Evolutionary conservation across 495 filamentous ascomycete genomes (phyloP), one percentile per base, ranked within the genome.

Genomic region (Trichoderma asperelloides): DNA sequence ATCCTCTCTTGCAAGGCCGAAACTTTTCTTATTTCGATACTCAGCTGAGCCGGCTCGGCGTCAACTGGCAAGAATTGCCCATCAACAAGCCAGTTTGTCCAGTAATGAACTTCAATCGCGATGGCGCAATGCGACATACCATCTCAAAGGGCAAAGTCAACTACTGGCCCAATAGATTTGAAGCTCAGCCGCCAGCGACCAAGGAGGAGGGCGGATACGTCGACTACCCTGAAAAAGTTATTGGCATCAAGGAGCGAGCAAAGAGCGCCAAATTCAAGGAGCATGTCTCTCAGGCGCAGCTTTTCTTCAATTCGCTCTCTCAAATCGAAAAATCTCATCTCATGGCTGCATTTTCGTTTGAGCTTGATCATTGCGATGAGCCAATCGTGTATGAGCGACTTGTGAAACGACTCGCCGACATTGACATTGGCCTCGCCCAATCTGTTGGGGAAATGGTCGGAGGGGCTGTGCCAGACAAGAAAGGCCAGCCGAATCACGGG

Each of bases 21-120:
- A 95, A 92, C 79, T 96, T 96, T 74, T 90, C 86, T 65, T 97
- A 96, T 77, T 87, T 88, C 47, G 92, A 97, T 69, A 96, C 93
- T 1, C 92, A 96, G 72, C 80, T 96, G 33, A 87, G 85, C 12
- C 89, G 93, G 37, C 84, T 96, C 0, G 93, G 93, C 16, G 78
- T 86, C 62, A 97, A 96, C 77, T 96, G 87, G 86, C 81, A 96
- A 70, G 90, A 96, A 73, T 77, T 96, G 4, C 92, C 93, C 25
- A 89, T 96, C 73, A 97, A 97, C 76, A 76, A 78, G n/a, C 82
- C 83, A 1, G 77, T 84, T 30, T 96, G 91, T 69, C 91, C 93
- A 0, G 85, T 91, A 25, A 87, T 92, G 84, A 92, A 93, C 75
- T 86, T 91, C 74, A 88, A 92, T 73, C 84, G 90, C 11, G 91